These are phyloP conservation scores for Discostella pseudostelligera DNA, from an alignment of 108 stramenopile species.

Conservation along the genomic window DNA sequence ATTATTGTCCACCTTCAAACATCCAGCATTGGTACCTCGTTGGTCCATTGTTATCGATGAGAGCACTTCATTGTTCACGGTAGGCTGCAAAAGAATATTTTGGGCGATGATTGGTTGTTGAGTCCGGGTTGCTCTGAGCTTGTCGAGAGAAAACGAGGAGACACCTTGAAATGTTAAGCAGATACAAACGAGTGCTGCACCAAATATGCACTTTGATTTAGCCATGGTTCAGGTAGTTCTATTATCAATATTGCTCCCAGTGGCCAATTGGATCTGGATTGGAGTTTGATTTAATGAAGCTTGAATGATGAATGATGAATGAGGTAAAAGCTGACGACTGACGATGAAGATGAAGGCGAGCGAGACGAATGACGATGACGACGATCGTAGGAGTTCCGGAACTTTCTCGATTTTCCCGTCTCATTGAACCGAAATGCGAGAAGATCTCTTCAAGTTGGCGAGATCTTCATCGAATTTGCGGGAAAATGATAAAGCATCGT, in stretches of 20 bases:
- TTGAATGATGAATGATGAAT: no score
- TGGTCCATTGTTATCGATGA: neutral
- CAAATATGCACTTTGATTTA: constrained; percentile 1
- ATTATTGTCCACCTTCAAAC: neutral
- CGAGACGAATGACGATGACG: no score
- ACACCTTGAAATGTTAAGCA: constrained; percentile 1
- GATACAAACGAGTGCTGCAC: constrained; percentile 8
- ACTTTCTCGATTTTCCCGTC: no score
- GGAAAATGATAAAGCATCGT: no score
- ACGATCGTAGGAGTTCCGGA: no score
- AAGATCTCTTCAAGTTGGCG: no score
- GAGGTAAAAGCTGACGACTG: no score
- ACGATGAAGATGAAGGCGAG: no score
- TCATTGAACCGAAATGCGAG: no score
- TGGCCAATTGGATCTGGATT: no score
- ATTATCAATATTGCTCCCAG: neutral
- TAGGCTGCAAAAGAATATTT: neutral
- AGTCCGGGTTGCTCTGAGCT: neutral
- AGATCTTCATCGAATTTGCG: no score
- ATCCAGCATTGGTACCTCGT: neutral
- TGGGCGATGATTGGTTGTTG: constrained; percentile 1
- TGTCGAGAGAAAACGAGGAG: constrained; percentile 12
- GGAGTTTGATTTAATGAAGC: no score
- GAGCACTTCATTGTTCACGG: neutral
- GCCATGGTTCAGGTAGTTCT: neutral